phyloP scores from a whole-genome alignment of 2,329 filamentous ascomycete genomes.

The Pyrenochaeta sp. region DNA sequence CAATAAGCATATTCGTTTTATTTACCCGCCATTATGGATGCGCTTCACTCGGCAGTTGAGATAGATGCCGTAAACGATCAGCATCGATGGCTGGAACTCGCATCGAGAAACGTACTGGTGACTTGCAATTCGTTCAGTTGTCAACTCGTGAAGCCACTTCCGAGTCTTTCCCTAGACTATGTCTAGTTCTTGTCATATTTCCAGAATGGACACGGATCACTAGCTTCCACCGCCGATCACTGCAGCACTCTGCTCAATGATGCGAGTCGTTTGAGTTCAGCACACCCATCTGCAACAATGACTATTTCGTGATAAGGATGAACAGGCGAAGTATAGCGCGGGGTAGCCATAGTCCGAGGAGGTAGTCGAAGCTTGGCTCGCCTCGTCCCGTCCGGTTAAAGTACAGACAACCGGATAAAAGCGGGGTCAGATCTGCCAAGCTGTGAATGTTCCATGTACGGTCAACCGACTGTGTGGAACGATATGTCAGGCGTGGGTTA shows the following conservation, averaged over 20 bases:
- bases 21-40: neutral
- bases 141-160: neutral
- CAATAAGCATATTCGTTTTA: neutral
- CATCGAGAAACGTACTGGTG: neutral
- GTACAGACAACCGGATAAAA: neutral
- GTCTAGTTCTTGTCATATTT: neutral
- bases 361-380: neutral
- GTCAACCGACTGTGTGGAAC: neutral
- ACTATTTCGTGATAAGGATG: neutral
- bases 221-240: neutral
- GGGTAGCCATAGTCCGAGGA: neutral
- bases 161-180: neutral
- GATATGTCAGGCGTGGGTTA: neutral
- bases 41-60: neutral
- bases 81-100: neutral
- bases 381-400: neutral
- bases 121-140: neutral
- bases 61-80: neutral
- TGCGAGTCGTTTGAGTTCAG: neutral
- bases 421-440: neutral
- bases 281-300: neutral
- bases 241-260: neutral
- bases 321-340: neutral
- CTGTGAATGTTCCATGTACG: neutral
- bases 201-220: neutral